These are phyloP conservation scores for Beta corolliflora DNA, from an alignment of 179 eudicot species.

Conservation along the genomic window DNA sequence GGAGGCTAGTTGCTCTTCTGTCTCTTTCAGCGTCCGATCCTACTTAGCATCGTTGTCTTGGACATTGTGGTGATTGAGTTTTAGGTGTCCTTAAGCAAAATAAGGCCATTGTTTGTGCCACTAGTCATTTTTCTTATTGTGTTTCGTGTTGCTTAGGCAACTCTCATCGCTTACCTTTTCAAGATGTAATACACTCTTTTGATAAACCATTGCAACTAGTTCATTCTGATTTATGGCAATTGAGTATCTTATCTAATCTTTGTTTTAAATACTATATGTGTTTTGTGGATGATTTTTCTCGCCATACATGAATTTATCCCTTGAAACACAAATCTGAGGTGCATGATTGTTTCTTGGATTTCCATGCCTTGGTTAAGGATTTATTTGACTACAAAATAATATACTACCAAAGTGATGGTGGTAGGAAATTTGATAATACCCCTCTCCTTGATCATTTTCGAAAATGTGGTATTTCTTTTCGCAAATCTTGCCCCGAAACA, in stretches of 20 bases:
- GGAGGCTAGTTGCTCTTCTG: background rate
- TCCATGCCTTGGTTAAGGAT: background rate
- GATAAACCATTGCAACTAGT: background rate
- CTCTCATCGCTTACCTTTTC: background rate
- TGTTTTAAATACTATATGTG: background rate
- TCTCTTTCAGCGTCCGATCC: background rate
- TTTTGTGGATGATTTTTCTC: constrained; percentile 15
- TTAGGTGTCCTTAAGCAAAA: background rate
- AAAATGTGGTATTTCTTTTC: background rate
- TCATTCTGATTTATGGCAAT: constrained; percentile 3
- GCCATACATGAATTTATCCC: background rate
- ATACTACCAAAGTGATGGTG: background rate
- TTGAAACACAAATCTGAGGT: background rate
- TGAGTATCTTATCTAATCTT: background rate
- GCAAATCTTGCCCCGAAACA: background rate
- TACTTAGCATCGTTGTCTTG: constrained; percentile 4
- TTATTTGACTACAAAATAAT: background rate
- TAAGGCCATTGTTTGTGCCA: background rate
- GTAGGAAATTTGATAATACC: constrained; percentile 1
- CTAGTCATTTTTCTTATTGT: background rate
- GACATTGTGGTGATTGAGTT: background rate
- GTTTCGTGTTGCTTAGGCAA: background rate
- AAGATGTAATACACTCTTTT: background rate
- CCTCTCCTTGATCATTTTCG: background rate
- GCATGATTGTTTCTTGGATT: background rate